Evolutionary conservation across 352 stramenopile species (phyloP), one percentile per base, ranked within the genome.

Genomic region (Phytophthora crassamura): DNA sequence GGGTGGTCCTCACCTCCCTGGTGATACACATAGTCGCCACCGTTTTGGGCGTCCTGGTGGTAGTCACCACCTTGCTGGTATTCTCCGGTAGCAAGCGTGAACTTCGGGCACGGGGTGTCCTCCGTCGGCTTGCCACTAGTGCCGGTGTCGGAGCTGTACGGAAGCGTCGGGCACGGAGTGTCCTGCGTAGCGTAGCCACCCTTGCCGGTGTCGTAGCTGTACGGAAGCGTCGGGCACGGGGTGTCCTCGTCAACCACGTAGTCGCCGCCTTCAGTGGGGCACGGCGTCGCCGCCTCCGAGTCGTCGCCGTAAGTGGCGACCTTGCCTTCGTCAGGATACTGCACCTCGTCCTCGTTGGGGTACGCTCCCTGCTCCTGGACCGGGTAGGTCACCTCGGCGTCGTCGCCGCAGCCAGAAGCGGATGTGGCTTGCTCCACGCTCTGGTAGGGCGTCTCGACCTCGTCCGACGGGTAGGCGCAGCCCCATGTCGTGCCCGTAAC

Each of bases 401-500:
- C 56, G 11, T 41, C 51, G 7, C 46, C 52, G 20, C n/a, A 46
- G 8, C 49, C 35, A 22, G 63, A 71, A 18, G 48, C 16, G 8
- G 63, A 73, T 10, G 58, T 43, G 25, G 32, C 22, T 34, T 36
- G 22, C 48, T 41, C 22, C 15, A 22, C 35, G 14, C 40, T 51
- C 10, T 34, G 50, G 59, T 55, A 67, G 3, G 49, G 14, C 2
- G 51, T 67, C 25, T 62, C 16, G 1, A 25, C 34, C 2, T 41
- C 15, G 20, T 5, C 48, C 11, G 45, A 42, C 28, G 67, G 54
- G 45, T 61, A 79, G 14, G 54, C 61, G 18, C 75, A 83, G 10
- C 65, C 68, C 72, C 69, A 83, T 12, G 72, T 72, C 1, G 34
- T 28, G 5, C 46, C 64, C 6, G 48, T 62, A 20, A 88, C 67